Evolutionary conservation across 73 alveolate genomes (phyloP).

Genomic region (Breviolum minutum): DNA sequence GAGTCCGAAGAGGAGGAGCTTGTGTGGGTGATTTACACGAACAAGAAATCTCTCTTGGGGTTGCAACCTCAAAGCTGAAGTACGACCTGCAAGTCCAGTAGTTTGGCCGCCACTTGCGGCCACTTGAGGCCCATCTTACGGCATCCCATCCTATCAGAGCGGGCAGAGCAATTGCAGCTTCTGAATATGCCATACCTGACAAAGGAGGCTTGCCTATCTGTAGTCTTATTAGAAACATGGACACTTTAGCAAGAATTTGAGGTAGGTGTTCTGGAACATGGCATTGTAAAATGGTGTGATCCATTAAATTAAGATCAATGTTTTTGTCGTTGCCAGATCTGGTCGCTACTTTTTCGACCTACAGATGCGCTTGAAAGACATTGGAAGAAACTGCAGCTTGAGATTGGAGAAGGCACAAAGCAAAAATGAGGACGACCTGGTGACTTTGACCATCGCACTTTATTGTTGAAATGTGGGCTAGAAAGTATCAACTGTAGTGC

Average conservation of each 20-base stretch:
- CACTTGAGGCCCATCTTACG: constrained; percentile 40
- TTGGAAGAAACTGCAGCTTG: constrained; percentile 9
- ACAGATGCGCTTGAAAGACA: constrained; percentile 61
- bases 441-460: background rate
- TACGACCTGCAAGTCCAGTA: too few relatives aligned
- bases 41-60: constrained; percentile 72
- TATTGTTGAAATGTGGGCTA: background rate
- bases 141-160: constrained; percentile 38
- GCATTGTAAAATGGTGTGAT: background rate
- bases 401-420: constrained; percentile 39
- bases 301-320: too few relatives aligned
- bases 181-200: constrained; percentile 28
- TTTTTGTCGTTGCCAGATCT: background rate
- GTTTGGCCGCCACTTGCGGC: too few relatives aligned
- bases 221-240: background rate
- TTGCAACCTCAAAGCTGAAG: background rate
- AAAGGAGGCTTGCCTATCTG: constrained; percentile 14
- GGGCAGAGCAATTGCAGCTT: background rate
- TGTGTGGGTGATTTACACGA: constrained; percentile 56
- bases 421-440: background rate
- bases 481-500: background rate
- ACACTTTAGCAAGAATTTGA: too few relatives aligned
- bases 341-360: constrained; percentile 67
- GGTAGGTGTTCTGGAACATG: too few relatives aligned
- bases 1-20: constrained; percentile 23